phyloP scores from a whole-genome alignment of 768 basidiomycete species.

The Rhodotorula graminis region DNA sequence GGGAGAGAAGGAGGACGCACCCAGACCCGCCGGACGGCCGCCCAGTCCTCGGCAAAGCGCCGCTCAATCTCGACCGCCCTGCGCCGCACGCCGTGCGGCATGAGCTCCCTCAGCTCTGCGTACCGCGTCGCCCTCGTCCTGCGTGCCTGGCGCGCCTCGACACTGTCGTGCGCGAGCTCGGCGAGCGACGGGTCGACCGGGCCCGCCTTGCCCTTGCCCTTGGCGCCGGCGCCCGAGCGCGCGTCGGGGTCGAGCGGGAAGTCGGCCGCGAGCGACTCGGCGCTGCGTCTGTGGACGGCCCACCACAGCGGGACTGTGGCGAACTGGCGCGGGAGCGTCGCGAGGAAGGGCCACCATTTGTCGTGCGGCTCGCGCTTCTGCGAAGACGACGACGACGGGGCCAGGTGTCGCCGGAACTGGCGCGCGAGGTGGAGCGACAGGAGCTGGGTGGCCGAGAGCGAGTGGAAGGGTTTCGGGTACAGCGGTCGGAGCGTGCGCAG shows the following conservation, averaged over 20 bases:
- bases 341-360: conserved; percentile 63
- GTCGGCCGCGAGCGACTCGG: background rate
- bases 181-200: conserved; percentile 28
- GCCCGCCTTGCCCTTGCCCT: background rate
- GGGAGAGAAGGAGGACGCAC: conserved; percentile 28
- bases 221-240: background rate
- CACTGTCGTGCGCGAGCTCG: conserved; percentile 38
- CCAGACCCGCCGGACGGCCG: conserved; percentile 32
- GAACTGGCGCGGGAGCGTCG: conserved; percentile 68
- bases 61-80: conserved; percentile 52
- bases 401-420: conserved; percentile 45
- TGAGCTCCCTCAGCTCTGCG: conserved; percentile 47
- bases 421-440: conserved; percentile 75
- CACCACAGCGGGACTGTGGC: conserved; percentile 76
- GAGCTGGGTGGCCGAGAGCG: conserved; percentile 62
- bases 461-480: conserved; percentile 52
- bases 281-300: conserved; percentile 44
- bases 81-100: conserved; percentile 55
- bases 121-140: conserved; percentile 33
- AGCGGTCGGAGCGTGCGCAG: conserved; percentile 59
- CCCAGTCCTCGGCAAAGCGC: conserved; percentile 62
- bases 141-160: background rate
- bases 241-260: conserved; percentile 11
- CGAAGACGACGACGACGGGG: background rate
- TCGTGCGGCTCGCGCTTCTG: background rate